Evolutionary conservation across 352 stramenopile species (phyloP).

Genomic region (Pythium angustatum): DNA sequence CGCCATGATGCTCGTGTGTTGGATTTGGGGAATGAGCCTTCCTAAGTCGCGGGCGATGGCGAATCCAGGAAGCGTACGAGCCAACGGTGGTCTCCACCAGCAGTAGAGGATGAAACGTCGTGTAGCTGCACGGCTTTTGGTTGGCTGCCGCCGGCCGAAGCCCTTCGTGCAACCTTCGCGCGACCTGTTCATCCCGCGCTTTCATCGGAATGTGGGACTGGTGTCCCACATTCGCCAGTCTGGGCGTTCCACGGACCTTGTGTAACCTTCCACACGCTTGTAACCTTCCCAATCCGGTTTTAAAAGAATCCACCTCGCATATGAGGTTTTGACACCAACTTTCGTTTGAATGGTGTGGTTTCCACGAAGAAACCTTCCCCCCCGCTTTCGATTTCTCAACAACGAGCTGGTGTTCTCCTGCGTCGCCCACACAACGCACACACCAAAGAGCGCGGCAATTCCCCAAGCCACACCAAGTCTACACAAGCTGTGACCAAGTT

Average conservation of each 20-base stretch:
- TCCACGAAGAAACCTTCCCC: conserved; percentile 3
- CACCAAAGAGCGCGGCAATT: conserved; percentile 19
- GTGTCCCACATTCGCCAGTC: conserved; percentile 9
- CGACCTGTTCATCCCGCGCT: not conserved
- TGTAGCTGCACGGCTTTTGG: conserved; percentile 27
- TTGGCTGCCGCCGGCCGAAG: conserved; percentile 28
- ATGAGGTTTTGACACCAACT: conserved; percentile 7
- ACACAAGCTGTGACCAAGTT: conserved; percentile 30
- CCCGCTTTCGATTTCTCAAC: not conserved
- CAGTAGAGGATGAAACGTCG: conserved; percentile 33
- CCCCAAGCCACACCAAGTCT: conserved; percentile 36
- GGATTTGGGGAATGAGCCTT: conserved; percentile 16
- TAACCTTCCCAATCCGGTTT: not conserved
- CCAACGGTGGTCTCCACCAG: conserved; percentile 15
- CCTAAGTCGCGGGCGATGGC: not conserved
- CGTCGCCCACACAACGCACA: conserved; percentile 28
- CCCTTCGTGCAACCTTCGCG: conserved; percentile 36
- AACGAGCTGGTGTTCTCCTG: not conserved
- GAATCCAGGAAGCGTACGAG: conserved; percentile 25
- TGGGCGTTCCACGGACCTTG: not conserved
- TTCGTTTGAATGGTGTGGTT: conserved; percentile 33
- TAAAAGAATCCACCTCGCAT: conserved; percentile 2
- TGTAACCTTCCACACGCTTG: too few relatives aligned
- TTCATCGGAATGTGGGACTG: conserved; percentile 6
- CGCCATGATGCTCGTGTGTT: conserved; percentile 32